Percentiles rank a stretch among this genome's conserved stretches.
Conservation (phyloP, 441 rosid genomes). For the Cnidoscolus chayamansa region DNA sequence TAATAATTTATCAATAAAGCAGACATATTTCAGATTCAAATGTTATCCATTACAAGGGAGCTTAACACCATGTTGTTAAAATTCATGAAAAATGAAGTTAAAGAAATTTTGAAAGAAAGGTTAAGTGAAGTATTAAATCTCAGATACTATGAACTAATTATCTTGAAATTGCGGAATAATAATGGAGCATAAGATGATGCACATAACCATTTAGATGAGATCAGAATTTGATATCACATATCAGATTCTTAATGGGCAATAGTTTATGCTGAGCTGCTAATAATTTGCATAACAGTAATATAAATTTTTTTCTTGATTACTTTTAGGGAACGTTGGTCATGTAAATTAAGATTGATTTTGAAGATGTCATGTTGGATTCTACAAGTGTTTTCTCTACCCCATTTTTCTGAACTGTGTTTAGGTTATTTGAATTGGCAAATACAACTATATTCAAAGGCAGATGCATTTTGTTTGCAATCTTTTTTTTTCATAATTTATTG, state of each 20-base stretch:
- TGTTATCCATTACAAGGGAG: no score
- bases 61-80: background rate
- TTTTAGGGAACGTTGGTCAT: background rate
- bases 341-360: background rate
- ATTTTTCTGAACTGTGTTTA: background rate
- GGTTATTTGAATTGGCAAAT: background rate
- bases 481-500: background rate
- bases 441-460: background rate
- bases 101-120: background rate
- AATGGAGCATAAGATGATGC: background rate
- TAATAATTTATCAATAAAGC: no score
- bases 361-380: background rate
- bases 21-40: no score
- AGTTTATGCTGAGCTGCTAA: background rate
- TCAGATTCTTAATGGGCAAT: background rate
- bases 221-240: background rate
- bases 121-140: background rate
- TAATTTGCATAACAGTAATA: background rate
- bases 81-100: background rate
- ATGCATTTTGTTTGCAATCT: background rate
- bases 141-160: background rate
- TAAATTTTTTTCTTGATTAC: background rate
- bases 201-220: constrained; percentile 3
- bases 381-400: background rate
- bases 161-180: background rate